Evolutionary conservation across 2,329 filamentous ascomycete species (phyloP).

Genomic region (Camptophora hylomeconis): DNA sequence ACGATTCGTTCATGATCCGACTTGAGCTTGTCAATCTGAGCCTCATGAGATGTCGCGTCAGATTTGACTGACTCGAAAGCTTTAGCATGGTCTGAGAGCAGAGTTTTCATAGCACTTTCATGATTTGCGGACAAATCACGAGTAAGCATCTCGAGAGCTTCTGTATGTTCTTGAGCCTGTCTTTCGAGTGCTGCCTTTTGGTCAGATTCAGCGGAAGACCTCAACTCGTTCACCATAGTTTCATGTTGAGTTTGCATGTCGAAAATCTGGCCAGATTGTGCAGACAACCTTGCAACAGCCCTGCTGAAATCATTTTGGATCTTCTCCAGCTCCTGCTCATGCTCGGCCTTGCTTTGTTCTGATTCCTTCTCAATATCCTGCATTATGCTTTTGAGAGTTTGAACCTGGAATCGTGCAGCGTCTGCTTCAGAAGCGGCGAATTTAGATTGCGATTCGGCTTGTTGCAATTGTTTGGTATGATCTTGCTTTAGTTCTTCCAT

Average conservation of each 20-base stretch:
- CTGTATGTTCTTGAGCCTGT: slow-evolving; percentile 18
- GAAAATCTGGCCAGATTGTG: slow-evolving; percentile 21
- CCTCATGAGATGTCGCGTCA: slow-evolving; percentile 15
- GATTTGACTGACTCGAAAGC: slow-evolving; percentile 7
- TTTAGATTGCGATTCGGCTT: slow-evolving; percentile 13
- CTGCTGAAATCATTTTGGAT: slow-evolving; percentile 24
- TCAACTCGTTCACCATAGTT: no score
- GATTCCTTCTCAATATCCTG: slow-evolving; percentile 24
- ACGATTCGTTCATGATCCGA: slow-evolving; percentile 23
- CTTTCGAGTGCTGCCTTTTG: slow-evolving; percentile 22
- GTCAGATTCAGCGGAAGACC: slow-evolving; percentile 20
- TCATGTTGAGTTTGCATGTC: slow-evolving; percentile 3
- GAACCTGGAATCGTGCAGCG: slow-evolving; percentile 19
- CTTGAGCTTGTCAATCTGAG: slow-evolving; percentile 23
- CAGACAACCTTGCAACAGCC: slow-evolving; percentile 23
- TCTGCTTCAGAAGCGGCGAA: slow-evolving; percentile 9
- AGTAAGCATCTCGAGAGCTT: slow-evolving; percentile 16
- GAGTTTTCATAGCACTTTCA: background rate
- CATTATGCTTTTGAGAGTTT: slow-evolving; percentile 25
- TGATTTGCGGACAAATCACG: background rate
- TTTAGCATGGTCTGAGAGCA: slow-evolving; percentile 2
- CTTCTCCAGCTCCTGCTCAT: slow-evolving; percentile 22
- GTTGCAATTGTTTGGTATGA: slow-evolving; percentile 10
- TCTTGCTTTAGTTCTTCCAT: slow-evolving; percentile 2
- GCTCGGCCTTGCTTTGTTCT: slow-evolving; percentile 25